These are phyloP conservation scores for Combretum micranthum DNA, from an alignment of 345 rosid genomes.

Conservation along the genomic window DNA sequence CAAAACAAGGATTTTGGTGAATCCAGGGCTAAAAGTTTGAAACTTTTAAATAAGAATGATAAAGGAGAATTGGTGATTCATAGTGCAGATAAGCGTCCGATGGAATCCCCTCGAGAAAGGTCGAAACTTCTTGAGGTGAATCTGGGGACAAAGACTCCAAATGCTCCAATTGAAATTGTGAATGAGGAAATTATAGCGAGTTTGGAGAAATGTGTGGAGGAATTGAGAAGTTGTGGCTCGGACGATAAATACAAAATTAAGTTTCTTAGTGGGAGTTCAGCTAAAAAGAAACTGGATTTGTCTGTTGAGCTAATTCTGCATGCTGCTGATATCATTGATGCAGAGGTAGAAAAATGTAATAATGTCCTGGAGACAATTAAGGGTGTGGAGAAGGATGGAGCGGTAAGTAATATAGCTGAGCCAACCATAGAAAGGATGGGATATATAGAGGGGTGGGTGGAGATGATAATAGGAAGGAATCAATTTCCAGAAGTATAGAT, in stretches of 20 bases:
- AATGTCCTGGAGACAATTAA: neutral
- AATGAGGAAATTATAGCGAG: constrained; percentile 5
- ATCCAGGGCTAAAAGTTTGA: neutral
- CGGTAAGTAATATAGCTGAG: neutral
- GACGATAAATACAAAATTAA: constrained; percentile 4
- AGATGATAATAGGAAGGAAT: neutral
- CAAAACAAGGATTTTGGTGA: too few species aligned
- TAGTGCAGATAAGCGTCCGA: neutral
- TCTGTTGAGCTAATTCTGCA: neutral
- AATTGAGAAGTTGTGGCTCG: constrained; percentile 9
- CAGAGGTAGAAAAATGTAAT: constrained; percentile 4
- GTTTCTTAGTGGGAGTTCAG: constrained; percentile 8
- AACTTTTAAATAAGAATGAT: neutral
- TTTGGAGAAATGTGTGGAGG: constrained; percentile 18
- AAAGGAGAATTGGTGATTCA: too few species aligned
- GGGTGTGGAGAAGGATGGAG: neutral
- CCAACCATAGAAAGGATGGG: neutral
- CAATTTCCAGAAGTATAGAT: constrained; percentile 7
- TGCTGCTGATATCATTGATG: constrained; percentile 10
- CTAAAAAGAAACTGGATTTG: constrained; percentile 18
- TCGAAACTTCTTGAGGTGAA: constrained; percentile 11
- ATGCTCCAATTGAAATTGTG: neutral
- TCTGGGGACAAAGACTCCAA: constrained; percentile 8
- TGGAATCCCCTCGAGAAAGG: constrained; percentile 10
- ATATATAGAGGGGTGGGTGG: neutral